Evolutionary conservation across 371 early-diverging fungal genomes (phyloP), one percentile per base, ranked within the genome.

Genomic region (Rhizopus arrhizus): DNA sequence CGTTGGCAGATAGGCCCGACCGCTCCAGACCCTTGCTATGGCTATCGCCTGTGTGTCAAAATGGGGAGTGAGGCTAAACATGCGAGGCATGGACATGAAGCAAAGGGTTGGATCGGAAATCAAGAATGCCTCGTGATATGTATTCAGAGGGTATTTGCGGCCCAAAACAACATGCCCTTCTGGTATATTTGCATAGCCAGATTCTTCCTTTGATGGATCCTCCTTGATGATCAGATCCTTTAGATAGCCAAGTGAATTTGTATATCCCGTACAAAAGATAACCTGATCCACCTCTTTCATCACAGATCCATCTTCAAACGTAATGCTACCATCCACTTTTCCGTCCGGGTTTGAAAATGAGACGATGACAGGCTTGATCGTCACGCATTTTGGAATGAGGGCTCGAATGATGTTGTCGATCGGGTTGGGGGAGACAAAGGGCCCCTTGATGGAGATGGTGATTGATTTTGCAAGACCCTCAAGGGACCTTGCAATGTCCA

Each of bases 261-360:
- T 56, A 61, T 81, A 89, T 0, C 91, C 91, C 2, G 89, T 91
- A 56, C 87, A 86, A 47, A 81, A 86, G 16, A 89, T 68, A 6
- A 91, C 76, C 3, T 60, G 61, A 57, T 91, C 89, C 15, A 89
- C 70, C 16, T 79, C 64, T 5, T 77, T 73, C 7, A 83, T 22
- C 0, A 55, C 64, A 4, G 81, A 73, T n/a, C 81, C 85, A 61
- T 89, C 89, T 8, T 73, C 80, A 72, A 91, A 88, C 40, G 56
- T 53, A 36, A 80, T 65, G 0, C 56, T 58, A 0, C 75, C 77
- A 40, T 76, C 65, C 0, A 71, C 58, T 4, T 56, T 31, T 1
- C 73, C 73, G 13, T 72, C 34, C 11, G 42, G 28, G 50, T 72
- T 64, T 12, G 67, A 48, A 40, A 74, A 74, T 4, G 65, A 9